Evolutionary conservation across 1,139 yeast genomes (phyloP).

Genomic region (Suhomyces bribrorum): DNA sequence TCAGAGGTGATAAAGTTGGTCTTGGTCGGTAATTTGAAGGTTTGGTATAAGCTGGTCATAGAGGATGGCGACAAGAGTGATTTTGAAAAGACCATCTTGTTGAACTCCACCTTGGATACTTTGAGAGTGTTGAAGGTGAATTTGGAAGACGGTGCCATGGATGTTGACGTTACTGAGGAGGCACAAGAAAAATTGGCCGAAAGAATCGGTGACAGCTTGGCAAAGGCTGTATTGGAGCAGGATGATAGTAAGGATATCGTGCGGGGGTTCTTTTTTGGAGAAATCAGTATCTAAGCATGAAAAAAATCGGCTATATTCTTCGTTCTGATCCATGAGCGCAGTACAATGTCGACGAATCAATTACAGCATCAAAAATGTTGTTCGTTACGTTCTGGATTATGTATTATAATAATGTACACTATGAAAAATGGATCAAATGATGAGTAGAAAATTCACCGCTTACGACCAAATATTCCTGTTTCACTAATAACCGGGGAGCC

Average conservation of each 20-base stretch:
- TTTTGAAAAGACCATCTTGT: constrained; percentile 47
- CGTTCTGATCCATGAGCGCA: no score
- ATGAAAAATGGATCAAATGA: no score
- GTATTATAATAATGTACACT: constrained; percentile 12
- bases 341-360: no score
- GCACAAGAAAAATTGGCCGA: constrained; percentile 48
- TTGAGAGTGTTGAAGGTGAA: constrained; percentile 47
- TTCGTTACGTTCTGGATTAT: neutral
- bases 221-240: constrained; percentile 51
- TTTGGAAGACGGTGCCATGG: constrained; percentile 30
- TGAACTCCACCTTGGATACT: constrained; percentile 55
- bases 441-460: no score
- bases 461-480: constrained; percentile 7
- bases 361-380: neutral
- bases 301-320: no score
- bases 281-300: constrained; percentile 31
- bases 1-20: constrained; percentile 85
- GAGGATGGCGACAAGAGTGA: constrained; percentile 39
- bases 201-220: constrained; percentile 63
- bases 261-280: constrained; percentile 80
- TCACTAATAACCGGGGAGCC: constrained; percentile 22
- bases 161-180: constrained; percentile 39
- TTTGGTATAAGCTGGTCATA: constrained; percentile 68
- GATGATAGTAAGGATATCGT: constrained; percentile 58
- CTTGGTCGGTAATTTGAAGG: constrained; percentile 77